Evolutionary conservation across 2,329 filamentous ascomycete genomes (phyloP).

Genomic region (Pyricularia grisea): DNA sequence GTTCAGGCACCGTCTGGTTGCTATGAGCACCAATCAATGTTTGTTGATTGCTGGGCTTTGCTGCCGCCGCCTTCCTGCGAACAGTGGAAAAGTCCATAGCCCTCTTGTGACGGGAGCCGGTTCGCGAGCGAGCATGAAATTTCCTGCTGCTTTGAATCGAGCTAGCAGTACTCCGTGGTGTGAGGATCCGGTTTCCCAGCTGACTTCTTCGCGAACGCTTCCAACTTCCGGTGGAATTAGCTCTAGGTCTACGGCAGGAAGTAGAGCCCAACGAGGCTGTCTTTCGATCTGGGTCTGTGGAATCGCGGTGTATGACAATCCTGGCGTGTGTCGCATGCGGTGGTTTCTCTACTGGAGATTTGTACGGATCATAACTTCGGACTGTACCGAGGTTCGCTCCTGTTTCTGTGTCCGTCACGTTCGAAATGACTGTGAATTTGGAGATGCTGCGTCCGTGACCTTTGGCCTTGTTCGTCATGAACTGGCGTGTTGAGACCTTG

Average conservation of each 20-base stretch:
- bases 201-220: constrained; percentile 19
- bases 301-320: constrained; percentile 56
- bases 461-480: constrained; percentile 33
- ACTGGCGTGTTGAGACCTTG: constrained; percentile 52
- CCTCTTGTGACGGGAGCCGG: constrained; percentile 37
- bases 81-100: constrained; percentile 42
- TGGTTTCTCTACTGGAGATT: constrained; percentile 49
- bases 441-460: constrained; percentile 46
- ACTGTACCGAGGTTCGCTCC: constrained; percentile 33
- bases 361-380: constrained; percentile 76
- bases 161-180: constrained; percentile 32
- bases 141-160: constrained; percentile 39
- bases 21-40: background rate
- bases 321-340: constrained; percentile 51
- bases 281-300: constrained; percentile 10
- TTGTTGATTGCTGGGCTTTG: constrained; percentile 7
- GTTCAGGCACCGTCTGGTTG: constrained; percentile 1
- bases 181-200: constrained; percentile 18
- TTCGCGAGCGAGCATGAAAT: constrained; percentile 30
- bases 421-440: constrained; percentile 57
- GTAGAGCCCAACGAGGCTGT: background rate
- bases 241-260: background rate
- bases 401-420: constrained; percentile 37
- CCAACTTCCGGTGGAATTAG: constrained; percentile 3
- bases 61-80: constrained; percentile 5